These are phyloP conservation scores for Neonectria magnoliae DNA, from an alignment of 2,329 filamentous ascomycete species.

Conservation along the genomic window DNA sequence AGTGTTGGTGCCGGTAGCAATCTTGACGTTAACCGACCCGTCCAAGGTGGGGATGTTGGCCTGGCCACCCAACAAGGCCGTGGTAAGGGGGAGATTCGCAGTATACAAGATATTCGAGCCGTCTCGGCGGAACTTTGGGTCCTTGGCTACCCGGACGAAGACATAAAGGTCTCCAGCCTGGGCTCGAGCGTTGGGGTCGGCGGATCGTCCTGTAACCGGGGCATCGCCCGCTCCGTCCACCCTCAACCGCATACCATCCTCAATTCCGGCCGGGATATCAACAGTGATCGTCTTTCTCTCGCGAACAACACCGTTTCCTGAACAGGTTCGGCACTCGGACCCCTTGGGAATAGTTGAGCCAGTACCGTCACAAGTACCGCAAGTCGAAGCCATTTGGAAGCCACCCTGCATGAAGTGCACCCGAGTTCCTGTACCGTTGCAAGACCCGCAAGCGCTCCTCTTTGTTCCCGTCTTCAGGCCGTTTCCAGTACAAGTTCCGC, in stretches of 20 bases:
- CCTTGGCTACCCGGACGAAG: constrained; percentile 86
- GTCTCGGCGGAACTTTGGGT: constrained; percentile 86
- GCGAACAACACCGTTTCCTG: constrained; percentile 83
- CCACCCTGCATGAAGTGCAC: constrained; percentile 91
- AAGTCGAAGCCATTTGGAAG: constrained; percentile 96
- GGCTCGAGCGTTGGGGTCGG: constrained; percentile 70
- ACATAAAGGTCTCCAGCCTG: constrained; percentile 90
- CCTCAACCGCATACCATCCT: constrained; percentile 93
- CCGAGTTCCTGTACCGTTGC: constrained; percentile 85
- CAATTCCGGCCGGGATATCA: constrained; percentile 94
- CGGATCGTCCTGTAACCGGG: constrained; percentile 76
- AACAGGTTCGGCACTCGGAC: constrained; percentile 81
- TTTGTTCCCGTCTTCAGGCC: constrained; percentile 86
- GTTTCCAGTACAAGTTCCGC: constrained; percentile 83
- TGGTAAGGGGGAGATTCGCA: constrained; percentile 89
- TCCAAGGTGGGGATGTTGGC: constrained; percentile 90
- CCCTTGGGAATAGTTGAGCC: constrained; percentile 81
- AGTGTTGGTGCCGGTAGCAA: constrained; percentile 89
- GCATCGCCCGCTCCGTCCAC: constrained; percentile 89
- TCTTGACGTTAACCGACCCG: constrained; percentile 88
- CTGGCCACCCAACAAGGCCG: constrained; percentile 90
- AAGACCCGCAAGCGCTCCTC: constrained; percentile 78
- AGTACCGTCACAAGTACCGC: constrained; percentile 80
- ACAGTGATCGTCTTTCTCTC: constrained; percentile 86
- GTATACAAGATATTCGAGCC: constrained; percentile 95